Conservation (phyloP, 2,329 filamentous ascomycete species). For the Podosphaera leucotricha region DNA sequence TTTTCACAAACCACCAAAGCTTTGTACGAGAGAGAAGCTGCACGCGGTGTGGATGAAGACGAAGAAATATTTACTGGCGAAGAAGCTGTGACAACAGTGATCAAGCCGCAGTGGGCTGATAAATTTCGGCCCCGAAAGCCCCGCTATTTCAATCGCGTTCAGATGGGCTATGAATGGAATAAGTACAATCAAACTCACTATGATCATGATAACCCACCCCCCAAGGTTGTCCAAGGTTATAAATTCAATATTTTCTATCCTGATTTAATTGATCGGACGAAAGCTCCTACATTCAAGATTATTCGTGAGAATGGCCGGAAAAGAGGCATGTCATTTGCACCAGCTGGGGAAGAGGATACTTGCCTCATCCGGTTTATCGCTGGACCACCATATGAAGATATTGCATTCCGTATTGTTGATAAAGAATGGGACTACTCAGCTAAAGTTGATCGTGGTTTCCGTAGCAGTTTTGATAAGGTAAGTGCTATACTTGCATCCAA, state of each 20-base stretch:
- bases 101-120: conserved; percentile 54
- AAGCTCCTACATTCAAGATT: conserved; percentile 87
- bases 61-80: conserved; percentile 91
- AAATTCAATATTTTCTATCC: conserved; percentile 99
- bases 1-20: conserved; percentile 73
- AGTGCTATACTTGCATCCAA: conserved; percentile 13
- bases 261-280: conserved; percentile 82
- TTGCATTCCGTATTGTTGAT: conserved; percentile 92
- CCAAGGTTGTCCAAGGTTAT: conserved; percentile 95
- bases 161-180: conserved; percentile 99
- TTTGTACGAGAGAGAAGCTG: conserved; percentile 78
- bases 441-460: conserved; percentile 83
- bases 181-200: conserved; percentile 99
- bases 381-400: conserved; percentile 85
- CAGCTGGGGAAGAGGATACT: conserved; percentile 87
- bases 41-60: conserved; percentile 72
- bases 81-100: conserved; percentile 43
- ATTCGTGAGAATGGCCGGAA: conserved; percentile 78
- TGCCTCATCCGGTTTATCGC: conserved; percentile 91
- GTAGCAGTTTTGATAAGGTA: conserved; percentile 94
- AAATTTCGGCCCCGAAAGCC: conserved; percentile 82
- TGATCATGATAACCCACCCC: conserved; percentile 91
- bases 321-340: conserved; percentile 75
- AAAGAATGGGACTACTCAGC: conserved; percentile 98
- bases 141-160: conserved; percentile 89